These are phyloP conservation scores for Acacia concinna DNA, from an alignment of 331 rosid genomes.

Conservation along the genomic window DNA sequence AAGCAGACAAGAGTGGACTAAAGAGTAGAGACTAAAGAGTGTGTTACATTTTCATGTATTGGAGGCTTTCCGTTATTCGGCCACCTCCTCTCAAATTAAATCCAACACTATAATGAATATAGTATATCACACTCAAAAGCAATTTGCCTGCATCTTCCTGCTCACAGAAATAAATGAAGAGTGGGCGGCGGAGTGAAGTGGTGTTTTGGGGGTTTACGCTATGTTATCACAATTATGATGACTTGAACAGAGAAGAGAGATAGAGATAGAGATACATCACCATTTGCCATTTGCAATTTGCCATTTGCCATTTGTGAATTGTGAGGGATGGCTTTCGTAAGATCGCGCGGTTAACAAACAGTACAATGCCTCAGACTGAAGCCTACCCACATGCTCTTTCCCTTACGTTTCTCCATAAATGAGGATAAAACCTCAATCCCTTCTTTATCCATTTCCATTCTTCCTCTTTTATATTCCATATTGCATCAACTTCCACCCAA, in stretches of 20 bases:
- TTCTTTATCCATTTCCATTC: no score
- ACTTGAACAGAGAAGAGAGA: neutral
- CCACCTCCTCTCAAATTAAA: no score
- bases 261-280: neutral
- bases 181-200: conserved; percentile 20
- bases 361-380: neutral
- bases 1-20: conserved; percentile 8
- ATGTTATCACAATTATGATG: neutral
- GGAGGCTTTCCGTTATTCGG: no score
- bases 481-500: no score
- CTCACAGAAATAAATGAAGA: neutral
- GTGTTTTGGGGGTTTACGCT: neutral
- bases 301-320: no score
- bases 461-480: no score
- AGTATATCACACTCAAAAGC: no score
- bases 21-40: neutral
- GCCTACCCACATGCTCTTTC: neutral
- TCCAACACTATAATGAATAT: no score
- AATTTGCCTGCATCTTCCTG: no score
- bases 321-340: neutral
- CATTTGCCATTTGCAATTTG: no score
- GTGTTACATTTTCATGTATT: no score
- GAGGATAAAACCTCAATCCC: neutral
- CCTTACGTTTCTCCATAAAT: neutral
- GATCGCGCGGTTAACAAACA: neutral